Conservation (phyloP, 345 rosid genomes). For the Psidium friedrichsthalianum region DNA sequence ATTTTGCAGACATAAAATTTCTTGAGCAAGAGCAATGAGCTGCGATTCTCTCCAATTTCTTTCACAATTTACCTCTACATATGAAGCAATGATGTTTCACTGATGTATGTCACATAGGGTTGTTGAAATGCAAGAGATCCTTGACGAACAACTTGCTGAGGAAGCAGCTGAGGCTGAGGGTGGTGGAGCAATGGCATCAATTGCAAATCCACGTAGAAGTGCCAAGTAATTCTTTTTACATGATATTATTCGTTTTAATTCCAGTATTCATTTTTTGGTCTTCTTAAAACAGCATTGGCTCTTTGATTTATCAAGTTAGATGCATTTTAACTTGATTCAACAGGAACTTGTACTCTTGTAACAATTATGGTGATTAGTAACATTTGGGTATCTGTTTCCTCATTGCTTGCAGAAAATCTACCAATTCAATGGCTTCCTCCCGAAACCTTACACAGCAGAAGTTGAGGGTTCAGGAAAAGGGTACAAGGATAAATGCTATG, state of each 20-base stretch:
- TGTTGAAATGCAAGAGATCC: constrained; percentile 99
- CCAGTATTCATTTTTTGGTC: not conserved
- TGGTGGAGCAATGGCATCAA: constrained; percentile 77
- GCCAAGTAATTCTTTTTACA: constrained; percentile 49
- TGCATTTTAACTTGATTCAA: not conserved
- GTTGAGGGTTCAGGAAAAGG: constrained; percentile 80
- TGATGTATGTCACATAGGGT: constrained; percentile 38
- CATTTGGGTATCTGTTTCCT: not conserved
- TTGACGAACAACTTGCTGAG: constrained; percentile 94
- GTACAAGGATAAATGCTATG: constrained; percentile 95
- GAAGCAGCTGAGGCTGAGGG: constrained; percentile 99
- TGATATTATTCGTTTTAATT: not conserved
- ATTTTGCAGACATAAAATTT: not conserved
- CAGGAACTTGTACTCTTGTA: not conserved
- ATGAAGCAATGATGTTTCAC: not conserved
- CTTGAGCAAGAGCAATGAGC: not conserved
- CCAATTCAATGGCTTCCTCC: constrained; percentile 42
- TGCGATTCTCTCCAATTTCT: not conserved
- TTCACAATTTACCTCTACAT: not conserved
- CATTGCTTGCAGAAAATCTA: constrained; percentile 47
- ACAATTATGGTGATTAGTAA: not conserved
- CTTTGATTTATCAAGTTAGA: not conserved
- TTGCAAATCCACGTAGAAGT: constrained; percentile 86
- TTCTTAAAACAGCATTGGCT: not conserved
- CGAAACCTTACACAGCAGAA: constrained; percentile 57